A percentile compares a stretch with the other conserved stretches of the same genome.
Evolutionary conservation across 192 early-diverging fungal genomes (phyloP).

Genomic region (Linnemannia hyalina): DNA sequence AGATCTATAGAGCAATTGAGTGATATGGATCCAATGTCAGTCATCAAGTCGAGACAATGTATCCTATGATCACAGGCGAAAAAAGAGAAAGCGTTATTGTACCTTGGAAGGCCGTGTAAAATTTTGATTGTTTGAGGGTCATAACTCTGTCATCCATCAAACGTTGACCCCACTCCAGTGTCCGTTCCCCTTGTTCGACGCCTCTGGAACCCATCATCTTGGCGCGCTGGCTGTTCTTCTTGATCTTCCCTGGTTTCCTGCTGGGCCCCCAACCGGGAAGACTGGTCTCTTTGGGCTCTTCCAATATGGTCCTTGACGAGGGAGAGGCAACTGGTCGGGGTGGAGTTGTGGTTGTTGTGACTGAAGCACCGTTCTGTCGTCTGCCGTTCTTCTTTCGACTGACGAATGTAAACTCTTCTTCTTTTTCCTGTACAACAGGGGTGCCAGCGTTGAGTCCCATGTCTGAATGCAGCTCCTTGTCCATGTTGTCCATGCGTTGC

Average conservation of each 20-base stretch:
- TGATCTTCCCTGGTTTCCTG: constrained; percentile 23
- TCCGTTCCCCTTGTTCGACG: not conserved
- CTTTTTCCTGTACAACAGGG: not conserved
- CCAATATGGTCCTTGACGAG: not conserved
- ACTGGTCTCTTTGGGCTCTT: not conserved
- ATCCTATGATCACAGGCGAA: not conserved
- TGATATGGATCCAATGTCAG: not conserved
- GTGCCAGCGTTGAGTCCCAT: not conserved
- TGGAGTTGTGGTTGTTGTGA: not conserved
- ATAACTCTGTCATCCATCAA: constrained; percentile 33
- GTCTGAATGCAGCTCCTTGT: not conserved
- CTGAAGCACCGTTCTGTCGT: not conserved
- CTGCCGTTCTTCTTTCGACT: constrained; percentile 17
- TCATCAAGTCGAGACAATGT: not conserved
- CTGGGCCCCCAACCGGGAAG: constrained; percentile 39
- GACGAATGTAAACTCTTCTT: constrained; percentile 43
- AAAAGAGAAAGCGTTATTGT: not conserved
- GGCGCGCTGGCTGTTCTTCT: constrained; percentile 49
- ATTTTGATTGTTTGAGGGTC: constrained; percentile 39
- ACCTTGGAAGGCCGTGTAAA: constrained; percentile 45
- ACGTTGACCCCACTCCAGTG: constrained; percentile 35
- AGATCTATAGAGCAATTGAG: not conserved
- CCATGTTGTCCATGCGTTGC: not conserved
- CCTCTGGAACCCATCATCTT: constrained; percentile 34
- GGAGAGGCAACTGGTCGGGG: not conserved